Base-by-base conservation (phyloP, 768 basidiomycete species). In the Boletus rubescentipes region DNA sequence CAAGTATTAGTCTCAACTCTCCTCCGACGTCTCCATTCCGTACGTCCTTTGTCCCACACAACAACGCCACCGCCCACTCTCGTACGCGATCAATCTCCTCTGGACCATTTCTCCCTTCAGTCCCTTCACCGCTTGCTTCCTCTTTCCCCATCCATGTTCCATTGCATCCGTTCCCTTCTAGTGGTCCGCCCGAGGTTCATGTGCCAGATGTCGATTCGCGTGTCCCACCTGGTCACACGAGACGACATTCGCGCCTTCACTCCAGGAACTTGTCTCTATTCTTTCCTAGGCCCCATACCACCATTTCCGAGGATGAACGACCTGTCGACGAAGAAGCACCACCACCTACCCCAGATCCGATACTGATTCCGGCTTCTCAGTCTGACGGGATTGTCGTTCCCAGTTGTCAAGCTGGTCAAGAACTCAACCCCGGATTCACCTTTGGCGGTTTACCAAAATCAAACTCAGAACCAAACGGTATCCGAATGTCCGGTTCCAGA, bases 261-360 rank as follows among this genome's bases (percentile, higher is more conserved):
- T 94, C 93, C 0, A 84, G 93, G 42, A 98, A 98, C 64, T 75
- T 97, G 3, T 95, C 93, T 1, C 77, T 96, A 16, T 96, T 87
- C 78, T 97, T 97, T 62, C 94, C 94, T 15, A 81, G 85, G 32
- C 81, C 84, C 0, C 73, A 79, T 0, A 75, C 79, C 9, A 76
- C 84, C 14, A 91, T 90, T 40, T 77, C 82, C 5, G 87, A 91
- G 68, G 86, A 89, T 63, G 84, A 82, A 31, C 62, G 79, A 4
- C 73, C 63, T 11, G 58, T 67, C 9, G 78, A 79, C 38, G 74
- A 77, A 46, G 77, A 78, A 48, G 76, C 79, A 9, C 81, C 82
- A 4, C 73, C 76, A 4, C 75, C 71, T 34, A 75, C 34, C 70
- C 85, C 14, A 66, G 78, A 34, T 75, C 79, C 34, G 65, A 69